These are phyloP conservation scores for Capsicum rhomboideum DNA, from an alignment of 257 asterid species.

Conservation along the genomic window DNA sequence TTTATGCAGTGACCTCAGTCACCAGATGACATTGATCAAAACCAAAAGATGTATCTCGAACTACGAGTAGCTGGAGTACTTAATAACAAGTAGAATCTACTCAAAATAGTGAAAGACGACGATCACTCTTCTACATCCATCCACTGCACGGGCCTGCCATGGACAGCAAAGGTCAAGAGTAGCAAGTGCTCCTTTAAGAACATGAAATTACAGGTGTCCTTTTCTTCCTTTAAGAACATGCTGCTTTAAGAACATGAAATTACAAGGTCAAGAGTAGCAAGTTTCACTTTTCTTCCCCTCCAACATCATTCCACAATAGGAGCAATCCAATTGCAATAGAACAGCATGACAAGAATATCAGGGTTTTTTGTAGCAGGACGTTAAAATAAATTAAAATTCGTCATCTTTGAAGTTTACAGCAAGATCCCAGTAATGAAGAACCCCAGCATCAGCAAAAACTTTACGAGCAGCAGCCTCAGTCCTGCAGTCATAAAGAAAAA, in stretches of 20 bases:
- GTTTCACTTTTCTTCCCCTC: not conserved
- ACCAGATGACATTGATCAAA: not conserved
- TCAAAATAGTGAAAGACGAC: not conserved
- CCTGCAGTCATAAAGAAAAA: conserved; percentile 70
- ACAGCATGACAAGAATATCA: not conserved
- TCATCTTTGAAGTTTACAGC: conserved; percentile 75
- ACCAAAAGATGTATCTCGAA: not conserved
- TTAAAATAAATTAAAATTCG: conserved; percentile 2
- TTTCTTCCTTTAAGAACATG: too few relatives aligned
- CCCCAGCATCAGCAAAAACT: conserved; percentile 68
- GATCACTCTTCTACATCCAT: not conserved
- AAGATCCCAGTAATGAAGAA: conserved; percentile 88
- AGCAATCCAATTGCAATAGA: not conserved
- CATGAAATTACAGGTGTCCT: not conserved
- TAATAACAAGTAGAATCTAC: not conserved
- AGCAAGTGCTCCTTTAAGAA: not conserved
- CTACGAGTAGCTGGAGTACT: not conserved
- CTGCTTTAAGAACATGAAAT: too few relatives aligned
- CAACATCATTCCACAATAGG: not conserved
- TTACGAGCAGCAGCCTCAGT: conserved; percentile 86
- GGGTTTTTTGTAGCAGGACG: not conserved
- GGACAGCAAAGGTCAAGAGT: not conserved
- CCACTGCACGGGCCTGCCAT: not conserved
- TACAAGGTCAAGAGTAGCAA: not conserved
- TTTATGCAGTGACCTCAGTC: not conserved